A percentile compares a stretch with the other conserved stretches of the same genome.
phyloP scores from a whole-genome alignment of 345 rosid species.

The Acer saccharum region DNA sequence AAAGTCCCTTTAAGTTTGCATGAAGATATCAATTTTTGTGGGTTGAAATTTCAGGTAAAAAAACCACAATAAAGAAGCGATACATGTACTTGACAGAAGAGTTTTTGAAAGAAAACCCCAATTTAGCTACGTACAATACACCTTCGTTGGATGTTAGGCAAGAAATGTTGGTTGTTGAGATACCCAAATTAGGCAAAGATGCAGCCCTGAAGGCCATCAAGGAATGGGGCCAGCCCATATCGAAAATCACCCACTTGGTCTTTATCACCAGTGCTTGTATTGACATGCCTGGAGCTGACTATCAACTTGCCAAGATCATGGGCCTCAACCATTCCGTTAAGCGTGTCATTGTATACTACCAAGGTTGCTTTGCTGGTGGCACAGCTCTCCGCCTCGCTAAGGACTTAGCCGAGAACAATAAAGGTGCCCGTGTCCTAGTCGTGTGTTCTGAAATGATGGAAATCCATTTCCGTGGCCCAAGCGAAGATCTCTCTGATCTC shows the following conservation, averaged over 20 bases:
- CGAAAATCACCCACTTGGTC: constrained; percentile 54
- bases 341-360: constrained; percentile 53
- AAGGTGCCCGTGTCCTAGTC: constrained; percentile 43
- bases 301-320: constrained; percentile 50
- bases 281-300: constrained; percentile 61
- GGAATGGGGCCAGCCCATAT: constrained; percentile 52
- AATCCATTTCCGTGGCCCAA: constrained; percentile 43
- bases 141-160: constrained; percentile 48
- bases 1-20: too few relatives aligned
- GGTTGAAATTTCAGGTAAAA: constrained; percentile 36
- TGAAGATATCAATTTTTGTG: neutral
- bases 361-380: constrained; percentile 52
- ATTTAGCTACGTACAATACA: constrained; percentile 29
- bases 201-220: constrained; percentile 44
- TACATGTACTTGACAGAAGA: constrained; percentile 45
- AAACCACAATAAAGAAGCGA: constrained; percentile 44
- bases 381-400: constrained; percentile 49
- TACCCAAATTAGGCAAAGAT: constrained; percentile 47
- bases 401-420: constrained; percentile 57
- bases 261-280: constrained; percentile 51
- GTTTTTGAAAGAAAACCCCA: constrained; percentile 37
- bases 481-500: constrained; percentile 35
- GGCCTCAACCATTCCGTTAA: constrained; percentile 49
- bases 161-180: constrained; percentile 37
- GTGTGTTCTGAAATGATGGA: constrained; percentile 45